Evolutionary conservation across 1,139 yeast species (phyloP).

Genomic region (Geotrichum australiense): DNA sequence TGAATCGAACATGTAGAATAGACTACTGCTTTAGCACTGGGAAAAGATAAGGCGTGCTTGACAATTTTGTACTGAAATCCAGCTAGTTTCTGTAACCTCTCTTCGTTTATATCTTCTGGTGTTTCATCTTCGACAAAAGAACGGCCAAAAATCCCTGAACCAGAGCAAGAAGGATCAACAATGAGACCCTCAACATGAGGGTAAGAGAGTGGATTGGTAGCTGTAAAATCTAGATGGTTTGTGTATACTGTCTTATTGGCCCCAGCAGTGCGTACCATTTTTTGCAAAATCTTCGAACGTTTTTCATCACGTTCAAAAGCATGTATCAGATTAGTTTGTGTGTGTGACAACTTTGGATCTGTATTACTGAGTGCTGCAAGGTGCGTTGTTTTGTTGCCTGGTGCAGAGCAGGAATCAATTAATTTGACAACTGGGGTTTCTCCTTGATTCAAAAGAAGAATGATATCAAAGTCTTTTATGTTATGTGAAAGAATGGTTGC

Average conservation of each 20-base stretch:
- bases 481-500: conserved; percentile 67
- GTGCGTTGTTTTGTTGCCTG: conserved; percentile 96
- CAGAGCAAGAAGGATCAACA: conserved; percentile 97
- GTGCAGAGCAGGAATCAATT: conserved; percentile 96
- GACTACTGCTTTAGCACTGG: conserved; percentile 68
- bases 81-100: conserved; percentile 64
- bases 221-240: conserved; percentile 81
- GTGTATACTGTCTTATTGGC: conserved; percentile 55
- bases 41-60: conserved; percentile 80
- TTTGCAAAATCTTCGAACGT: conserved; percentile 63
- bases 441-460: background rate
- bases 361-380: conserved; percentile 51
- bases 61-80: conserved; percentile 83
- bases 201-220: conserved; percentile 47
- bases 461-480: conserved; percentile 40
- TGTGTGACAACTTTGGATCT: conserved; percentile 13
- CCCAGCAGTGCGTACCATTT: conserved; percentile 78
- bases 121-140: conserved; percentile 43
- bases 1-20: conserved; percentile 95
- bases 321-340: conserved; percentile 12
- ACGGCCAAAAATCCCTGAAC: conserved; percentile 93
- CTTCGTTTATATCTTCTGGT: conserved; percentile 37
- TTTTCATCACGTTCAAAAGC: conserved; percentile 84
- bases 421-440: conserved; percentile 27
- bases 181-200: conserved; percentile 67